These are phyloP conservation scores for Talaromyces sp. DNA, from an alignment of 2,329 filamentous ascomycete species.

Conservation along the genomic window DNA sequence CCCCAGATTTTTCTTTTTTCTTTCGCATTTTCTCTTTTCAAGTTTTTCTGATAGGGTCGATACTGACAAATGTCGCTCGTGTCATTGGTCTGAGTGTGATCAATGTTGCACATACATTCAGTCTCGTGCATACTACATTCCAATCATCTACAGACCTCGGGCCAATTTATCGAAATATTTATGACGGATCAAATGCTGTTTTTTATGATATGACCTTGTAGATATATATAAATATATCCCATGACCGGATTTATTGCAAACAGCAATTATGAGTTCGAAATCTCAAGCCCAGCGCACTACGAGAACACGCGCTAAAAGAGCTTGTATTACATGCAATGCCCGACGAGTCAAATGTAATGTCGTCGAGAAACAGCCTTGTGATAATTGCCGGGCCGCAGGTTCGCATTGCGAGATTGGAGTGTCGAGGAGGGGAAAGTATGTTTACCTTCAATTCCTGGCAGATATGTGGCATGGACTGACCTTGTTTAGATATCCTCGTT, in stretches of 20 bases:
- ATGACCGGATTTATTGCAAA: neutral
- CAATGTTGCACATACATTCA: neutral
- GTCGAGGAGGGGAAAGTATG: slow-evolving; percentile 45
- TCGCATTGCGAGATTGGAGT: slow-evolving; percentile 42
- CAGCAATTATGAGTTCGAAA: slow-evolving; percentile 14
- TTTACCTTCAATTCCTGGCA: slow-evolving; percentile 1
- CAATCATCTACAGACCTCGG: slow-evolving; percentile 4
- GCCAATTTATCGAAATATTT: neutral
- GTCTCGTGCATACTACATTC: neutral
- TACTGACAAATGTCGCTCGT: slow-evolving; percentile 14
- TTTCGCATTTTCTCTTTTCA: neutral
- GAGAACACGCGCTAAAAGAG: slow-evolving; percentile 40
- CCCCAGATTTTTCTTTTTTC: slow-evolving; percentile 1
- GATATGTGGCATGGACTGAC: slow-evolving; percentile 10
- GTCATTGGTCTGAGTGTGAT: slow-evolving; percentile 10
- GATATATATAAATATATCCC: neutral
- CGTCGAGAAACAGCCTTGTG: slow-evolving; percentile 43
- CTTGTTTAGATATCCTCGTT: slow-evolving; percentile 20
- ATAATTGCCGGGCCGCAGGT: slow-evolving; percentile 40
- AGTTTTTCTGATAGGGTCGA: neutral
- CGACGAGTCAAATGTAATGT: slow-evolving; percentile 48
- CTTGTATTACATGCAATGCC: slow-evolving; percentile 46
- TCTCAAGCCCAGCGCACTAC: slow-evolving; percentile 7
- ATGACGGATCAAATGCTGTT: neutral
- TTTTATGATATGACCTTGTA: neutral